Base-by-base conservation (phyloP, 495 filamentous ascomycete genomes). In the Xylaria bambusicola region DNA sequence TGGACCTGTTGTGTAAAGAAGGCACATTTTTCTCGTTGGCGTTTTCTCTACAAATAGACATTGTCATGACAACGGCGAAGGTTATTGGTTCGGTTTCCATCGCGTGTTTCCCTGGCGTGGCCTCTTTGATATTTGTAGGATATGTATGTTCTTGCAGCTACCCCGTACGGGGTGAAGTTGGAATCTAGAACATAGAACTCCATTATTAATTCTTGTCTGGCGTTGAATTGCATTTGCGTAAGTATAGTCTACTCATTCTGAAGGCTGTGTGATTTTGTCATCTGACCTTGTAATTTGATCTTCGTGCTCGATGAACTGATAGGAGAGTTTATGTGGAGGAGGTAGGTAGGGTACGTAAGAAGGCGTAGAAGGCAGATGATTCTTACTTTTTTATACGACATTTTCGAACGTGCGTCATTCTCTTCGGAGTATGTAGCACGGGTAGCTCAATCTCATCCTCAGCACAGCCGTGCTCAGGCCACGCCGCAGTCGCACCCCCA, bases 91-190 rank as follows among this genome's bases (percentile, higher is more conserved):
- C 29, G 18, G 57, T 36, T 15, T 41, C 31, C 31, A 33, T 6
- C 36, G 23, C 40, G 42, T 49, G 31, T 23, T 38, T 50, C 56
- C n/a, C 56, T 50, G 56, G 56, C 24, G 26, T 58, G 33, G 35
- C 46, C 33, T 49, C 55, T 49, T 52, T 60, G 40, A 50, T 35
- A 61, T 61, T 42, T 26, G 58, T 61, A 61, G 51, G 51, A 61
- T 60, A 60, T 31, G 35, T 46, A 53, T 52, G 21, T 53, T 53
- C 29, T 60, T 58, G 56, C 36, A 24, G 35, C 36, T 58, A 35
- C 36, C 18, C n/a, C n/a, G 26, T 21, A 49, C 6, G 31, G 45
- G 29, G 20, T 41, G 42, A 24, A 10, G 31, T 29, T 29, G 24
- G 45, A 50, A 58, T 57, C 21, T 31, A 33, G 27, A 45, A 51